Evolutionary conservation across 176 grass and related monocot species (phyloP).

Genomic region (Lolium rigidum): DNA sequence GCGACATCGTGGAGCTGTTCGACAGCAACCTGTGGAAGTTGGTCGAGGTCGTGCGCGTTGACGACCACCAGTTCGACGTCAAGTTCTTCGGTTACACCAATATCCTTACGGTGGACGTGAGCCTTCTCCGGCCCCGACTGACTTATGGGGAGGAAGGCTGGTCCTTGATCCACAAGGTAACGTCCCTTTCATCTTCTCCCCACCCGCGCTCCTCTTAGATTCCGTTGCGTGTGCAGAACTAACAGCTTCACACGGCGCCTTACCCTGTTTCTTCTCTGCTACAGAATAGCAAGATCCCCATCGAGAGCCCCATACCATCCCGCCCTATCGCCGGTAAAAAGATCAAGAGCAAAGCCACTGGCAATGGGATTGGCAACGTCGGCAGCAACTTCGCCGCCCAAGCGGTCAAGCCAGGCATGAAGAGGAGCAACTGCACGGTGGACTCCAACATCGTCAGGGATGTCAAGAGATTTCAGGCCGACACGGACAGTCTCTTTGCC

Average conservation of each 20-base stretch:
- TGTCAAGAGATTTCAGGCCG: not conserved
- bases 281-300: slow-evolving; percentile 9
- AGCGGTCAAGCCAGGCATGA: slow-evolving; percentile 3
- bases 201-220: not conserved
- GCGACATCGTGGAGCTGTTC: slow-evolving; percentile 63
- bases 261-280: not conserved
- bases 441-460: not conserved
- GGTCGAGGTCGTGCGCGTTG: slow-evolving; percentile 33
- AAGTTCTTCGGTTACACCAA: slow-evolving; percentile 43
- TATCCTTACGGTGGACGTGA: slow-evolving; percentile 4
- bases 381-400: not conserved
- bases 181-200: not conserved
- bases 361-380: not conserved
- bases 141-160: slow-evolving; percentile 43
- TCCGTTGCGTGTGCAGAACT: not conserved
- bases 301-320: not conserved
- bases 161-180: slow-evolving; percentile 62
- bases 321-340: not conserved
- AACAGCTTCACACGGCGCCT: not conserved
- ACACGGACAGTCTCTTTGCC: slow-evolving; percentile 17
- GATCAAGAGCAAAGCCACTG: not conserved
- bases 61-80: slow-evolving; percentile 37
- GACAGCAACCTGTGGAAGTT: slow-evolving; percentile 59
- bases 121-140: slow-evolving; percentile 28
- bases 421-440: not conserved